Evolutionary conservation across 257 asterid species (phyloP).

Genomic region (Apocynum venetum): DNA sequence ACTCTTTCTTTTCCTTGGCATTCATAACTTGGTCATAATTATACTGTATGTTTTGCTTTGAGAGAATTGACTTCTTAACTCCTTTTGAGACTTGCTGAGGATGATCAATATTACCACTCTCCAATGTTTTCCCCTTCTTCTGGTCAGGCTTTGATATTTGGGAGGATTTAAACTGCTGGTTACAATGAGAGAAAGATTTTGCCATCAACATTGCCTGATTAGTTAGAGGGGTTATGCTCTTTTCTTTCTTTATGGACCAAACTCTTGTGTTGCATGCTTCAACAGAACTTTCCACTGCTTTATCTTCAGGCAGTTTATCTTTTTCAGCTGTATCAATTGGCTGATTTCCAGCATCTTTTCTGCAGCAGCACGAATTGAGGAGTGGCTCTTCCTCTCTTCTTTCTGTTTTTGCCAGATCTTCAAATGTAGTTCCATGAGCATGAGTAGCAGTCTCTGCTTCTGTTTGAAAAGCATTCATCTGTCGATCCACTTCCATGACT

Average conservation of each 20-base stretch:
- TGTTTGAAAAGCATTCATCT: slow-evolving; percentile 24
- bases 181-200: slow-evolving; percentile 11
- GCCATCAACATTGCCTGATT: slow-evolving; percentile 14
- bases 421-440: slow-evolving; percentile 23
- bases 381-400: slow-evolving; percentile 22
- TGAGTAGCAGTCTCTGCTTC: slow-evolving; percentile 25
- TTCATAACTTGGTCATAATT: slow-evolving; percentile 27
- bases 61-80: slow-evolving; percentile 27
- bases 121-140: slow-evolving; percentile 27
- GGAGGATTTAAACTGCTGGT: slow-evolving; percentile 26
- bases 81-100: slow-evolving; percentile 29
- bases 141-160: slow-evolving; percentile 24
- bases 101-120: slow-evolving; percentile 18
- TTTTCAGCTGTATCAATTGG: slow-evolving; percentile 17
- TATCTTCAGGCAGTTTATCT: slow-evolving; percentile 20
- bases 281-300: slow-evolving; percentile 17
- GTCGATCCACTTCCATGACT: slow-evolving; percentile 30
- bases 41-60: slow-evolving; percentile 30
- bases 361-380: slow-evolving; percentile 27
- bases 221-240: slow-evolving; percentile 25
- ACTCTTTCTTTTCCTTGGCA: slow-evolving; percentile 29
- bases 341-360: slow-evolving; percentile 25
- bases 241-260: slow-evolving; percentile 18
- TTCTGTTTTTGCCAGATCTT: slow-evolving; percentile 21
- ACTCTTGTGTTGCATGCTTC: slow-evolving; percentile 10